Conservation (phyloP, 192 early-diverging fungal species). For the Entomortierella lignicola region DNA sequence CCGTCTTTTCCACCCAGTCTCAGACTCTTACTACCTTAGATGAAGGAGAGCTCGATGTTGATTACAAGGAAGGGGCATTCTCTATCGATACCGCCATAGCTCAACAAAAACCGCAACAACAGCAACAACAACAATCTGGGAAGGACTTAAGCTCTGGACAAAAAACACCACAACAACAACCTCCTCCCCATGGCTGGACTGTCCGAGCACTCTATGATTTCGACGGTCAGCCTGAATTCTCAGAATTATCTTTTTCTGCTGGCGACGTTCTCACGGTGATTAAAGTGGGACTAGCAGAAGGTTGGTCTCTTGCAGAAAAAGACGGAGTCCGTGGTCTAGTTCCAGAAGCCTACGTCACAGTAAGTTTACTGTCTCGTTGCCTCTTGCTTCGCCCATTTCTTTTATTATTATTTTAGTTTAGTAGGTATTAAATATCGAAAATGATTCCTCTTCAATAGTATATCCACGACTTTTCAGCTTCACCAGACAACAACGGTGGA, state of each 20-base stretch:
- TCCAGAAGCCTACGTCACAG: constrained; percentile 57
- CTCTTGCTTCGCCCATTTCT: not conserved
- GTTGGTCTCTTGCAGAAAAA: constrained; percentile 59
- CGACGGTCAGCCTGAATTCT: constrained; percentile 52
- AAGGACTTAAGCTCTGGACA: not conserved
- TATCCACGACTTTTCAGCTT: constrained; percentile 54
- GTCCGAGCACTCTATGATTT: constrained; percentile 58
- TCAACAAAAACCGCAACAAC: constrained; percentile 11
- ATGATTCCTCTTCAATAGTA: constrained; percentile 30
- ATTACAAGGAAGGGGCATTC: constrained; percentile 44
- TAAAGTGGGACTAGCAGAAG: constrained; percentile 55
- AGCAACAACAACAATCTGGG: constrained; percentile 8
- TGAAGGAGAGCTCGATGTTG: constrained; percentile 18
- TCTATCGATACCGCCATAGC: constrained; percentile 30
- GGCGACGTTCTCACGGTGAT: constrained; percentile 54
- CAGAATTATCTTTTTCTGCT: constrained; percentile 53
- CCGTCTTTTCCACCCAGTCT: constrained; percentile 37
- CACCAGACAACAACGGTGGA: constrained; percentile 18
- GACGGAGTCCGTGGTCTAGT: constrained; percentile 56
- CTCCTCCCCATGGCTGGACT: constrained; percentile 51
- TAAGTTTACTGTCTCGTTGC: constrained; percentile 20
- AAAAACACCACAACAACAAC: constrained; percentile 23
- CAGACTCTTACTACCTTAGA: constrained; percentile 18
- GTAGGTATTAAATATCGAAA: not conserved
- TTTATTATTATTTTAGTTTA: not conserved